Evolutionary conservation across 2,329 filamentous ascomycete genomes (phyloP).

Genomic region (Mariannaea elegans): DNA sequence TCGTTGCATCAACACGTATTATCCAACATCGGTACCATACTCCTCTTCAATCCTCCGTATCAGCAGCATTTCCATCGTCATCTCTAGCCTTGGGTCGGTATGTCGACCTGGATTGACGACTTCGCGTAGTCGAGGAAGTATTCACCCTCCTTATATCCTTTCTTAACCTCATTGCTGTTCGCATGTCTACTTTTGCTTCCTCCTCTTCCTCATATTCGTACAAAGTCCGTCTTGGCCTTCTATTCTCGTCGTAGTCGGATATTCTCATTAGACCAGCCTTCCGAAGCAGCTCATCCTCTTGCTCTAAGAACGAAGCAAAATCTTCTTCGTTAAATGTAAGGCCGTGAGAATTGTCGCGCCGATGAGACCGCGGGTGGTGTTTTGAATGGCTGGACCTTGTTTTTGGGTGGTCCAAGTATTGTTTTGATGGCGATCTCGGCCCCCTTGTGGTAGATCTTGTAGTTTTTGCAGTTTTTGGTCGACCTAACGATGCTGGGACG

Average conservation of each 20-base stretch:
- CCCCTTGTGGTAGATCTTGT: neutral
- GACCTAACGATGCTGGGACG: neutral
- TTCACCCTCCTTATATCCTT: conserved; percentile 31
- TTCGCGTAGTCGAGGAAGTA: conserved; percentile 2
- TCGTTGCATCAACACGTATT: neutral
- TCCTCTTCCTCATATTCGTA: conserved; percentile 37
- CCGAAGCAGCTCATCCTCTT: conserved; percentile 17
- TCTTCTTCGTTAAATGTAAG: conserved; percentile 26
- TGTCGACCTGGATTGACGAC: conserved; percentile 7
- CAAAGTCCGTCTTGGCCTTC: conserved; percentile 25
- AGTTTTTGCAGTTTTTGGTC: neutral
- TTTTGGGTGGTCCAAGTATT: neutral
- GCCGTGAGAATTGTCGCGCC: conserved; percentile 11
- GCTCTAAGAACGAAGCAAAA: conserved; percentile 32
- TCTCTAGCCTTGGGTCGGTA: neutral
- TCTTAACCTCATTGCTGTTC: conserved; percentile 31
- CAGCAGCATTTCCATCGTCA: conserved; percentile 30
- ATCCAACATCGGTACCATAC: conserved; percentile 25
- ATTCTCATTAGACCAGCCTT: conserved; percentile 28
- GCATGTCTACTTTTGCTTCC: conserved; percentile 33
- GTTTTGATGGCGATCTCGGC: conserved; percentile 11
- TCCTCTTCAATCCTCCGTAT: conserved; percentile 31
- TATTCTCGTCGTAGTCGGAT: conserved; percentile 27
- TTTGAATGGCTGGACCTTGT: neutral
- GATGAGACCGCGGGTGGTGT: neutral